These are phyloP conservation scores for Leptosphaerulina australis DNA, from an alignment of 2,329 filamentous ascomycete genomes.

Conservation along the genomic window DNA sequence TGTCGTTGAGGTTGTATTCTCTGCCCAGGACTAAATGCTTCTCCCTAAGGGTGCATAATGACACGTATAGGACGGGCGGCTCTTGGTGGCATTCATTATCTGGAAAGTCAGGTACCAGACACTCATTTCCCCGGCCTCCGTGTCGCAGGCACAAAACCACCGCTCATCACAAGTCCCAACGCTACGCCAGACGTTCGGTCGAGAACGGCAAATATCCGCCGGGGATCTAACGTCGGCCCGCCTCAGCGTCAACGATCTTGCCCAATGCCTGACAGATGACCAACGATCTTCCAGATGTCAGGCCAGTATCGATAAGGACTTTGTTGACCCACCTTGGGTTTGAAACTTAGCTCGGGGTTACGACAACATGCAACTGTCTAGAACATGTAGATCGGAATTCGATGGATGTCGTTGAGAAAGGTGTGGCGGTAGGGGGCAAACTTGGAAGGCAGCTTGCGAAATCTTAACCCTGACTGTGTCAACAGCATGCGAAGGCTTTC, in stretches of 20 bases:
- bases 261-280: not conserved
- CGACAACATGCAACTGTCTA: constrained; percentile 17
- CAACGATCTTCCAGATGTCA: constrained; percentile 7
- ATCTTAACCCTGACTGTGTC: not conserved
- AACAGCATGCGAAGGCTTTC: constrained; percentile 10
- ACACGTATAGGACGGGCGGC: not conserved
- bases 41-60: constrained; percentile 2
- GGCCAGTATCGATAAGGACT: constrained; percentile 16
- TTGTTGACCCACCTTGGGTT: constrained; percentile 8
- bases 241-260: constrained; percentile 12
- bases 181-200: constrained; percentile 7
- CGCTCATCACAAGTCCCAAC: not conserved
- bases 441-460: constrained; percentile 3
- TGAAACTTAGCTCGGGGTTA: constrained; percentile 14
- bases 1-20: not conserved
- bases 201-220: constrained; percentile 14
- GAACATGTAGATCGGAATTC: constrained; percentile 17
- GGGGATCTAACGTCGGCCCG: constrained; percentile 14
- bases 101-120: constrained; percentile 7
- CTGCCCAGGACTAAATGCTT: not conserved
- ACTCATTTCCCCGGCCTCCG: constrained; percentile 1
- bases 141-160: constrained; percentile 6
- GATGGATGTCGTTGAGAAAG: constrained; percentile 9
- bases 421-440: constrained; percentile 11
- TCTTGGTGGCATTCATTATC: not conserved